Base-by-base conservation (phyloP, 2,329 filamentous ascomycete species). In the Trichoderma brevicompactum region DNA sequence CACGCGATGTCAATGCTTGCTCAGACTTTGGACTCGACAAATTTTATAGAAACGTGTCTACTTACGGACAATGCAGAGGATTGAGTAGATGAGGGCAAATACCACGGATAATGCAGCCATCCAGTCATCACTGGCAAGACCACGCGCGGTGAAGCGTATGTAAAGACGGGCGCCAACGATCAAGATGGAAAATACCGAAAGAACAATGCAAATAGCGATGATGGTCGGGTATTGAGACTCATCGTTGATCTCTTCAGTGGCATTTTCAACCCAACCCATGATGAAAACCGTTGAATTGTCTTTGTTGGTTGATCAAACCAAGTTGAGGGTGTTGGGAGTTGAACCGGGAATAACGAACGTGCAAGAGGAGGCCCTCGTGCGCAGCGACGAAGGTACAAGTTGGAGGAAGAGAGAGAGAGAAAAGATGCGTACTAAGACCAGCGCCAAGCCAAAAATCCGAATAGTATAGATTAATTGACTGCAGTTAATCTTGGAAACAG, bases 221-320 rank as follows among this genome's bases (percentile, higher is more conserved):
- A 86, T 84, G 40, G 76, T 76, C 19, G 72, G 78, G 66, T 80
- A 85, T 59, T 85, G 74, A 3, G 83, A 85, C 64, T 74, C 68
- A 19, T 72, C 76, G 52, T 85, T 76, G 28, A 84, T 74, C 69
- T 81, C 80, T 7, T 79, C 74, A 7, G 80, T 74, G 56, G 80
- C 82, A 74, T 85, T 79, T 49, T 79, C 69, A 52, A 86, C 82
- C 83, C 82, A 85, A 64, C 74, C 77, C 82, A 84, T 85, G 19
- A 65, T 68, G 53, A 23, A 40, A 43, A 48, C 15, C 12, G 59
- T 19, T 46, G 19, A 61, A 46, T 9, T 46, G 32, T 60, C 36
- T n/a, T 17, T 48, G 48, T 43, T 53, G n/a, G n/a, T 44, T 40
- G 46, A 17, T 9, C 9, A 23, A 17, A 8, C 34, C 44, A 19